Percentiles rank a stretch among this genome's conserved stretches.
phyloP scores from a whole-genome alignment of 78 protist species.

The Emiliania huxleyi region DNA sequence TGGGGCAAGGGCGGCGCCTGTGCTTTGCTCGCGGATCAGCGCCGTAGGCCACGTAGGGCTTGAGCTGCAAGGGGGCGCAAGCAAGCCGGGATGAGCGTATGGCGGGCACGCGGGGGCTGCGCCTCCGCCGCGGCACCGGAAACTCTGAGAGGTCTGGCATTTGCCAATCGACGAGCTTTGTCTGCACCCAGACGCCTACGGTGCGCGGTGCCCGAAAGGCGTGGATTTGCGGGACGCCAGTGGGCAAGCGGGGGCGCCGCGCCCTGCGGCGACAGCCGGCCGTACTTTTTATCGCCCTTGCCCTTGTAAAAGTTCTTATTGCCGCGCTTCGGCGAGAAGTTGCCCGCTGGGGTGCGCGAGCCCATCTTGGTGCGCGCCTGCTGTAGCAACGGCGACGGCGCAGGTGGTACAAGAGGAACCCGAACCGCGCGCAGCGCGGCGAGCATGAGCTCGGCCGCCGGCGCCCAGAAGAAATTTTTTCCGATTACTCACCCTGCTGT shows the following conservation, averaged over 20 bases:
- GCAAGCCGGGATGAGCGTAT: neutral
- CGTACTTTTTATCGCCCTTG: neutral
- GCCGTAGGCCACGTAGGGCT: neutral
- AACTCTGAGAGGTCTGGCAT: neutral
- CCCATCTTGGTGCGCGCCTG: neutral
- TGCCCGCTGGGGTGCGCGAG: neutral
- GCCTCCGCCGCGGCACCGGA: neutral
- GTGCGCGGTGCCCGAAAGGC: no score
- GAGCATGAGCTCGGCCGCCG: no score
- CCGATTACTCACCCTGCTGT: no score
- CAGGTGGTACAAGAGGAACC: neutral
- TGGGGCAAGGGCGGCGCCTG: no score
- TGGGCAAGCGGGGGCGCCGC: neutral
- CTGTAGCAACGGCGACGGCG: neutral
- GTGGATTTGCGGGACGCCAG: no score
- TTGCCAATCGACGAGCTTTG: neutral
- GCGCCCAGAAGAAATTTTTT: no score
- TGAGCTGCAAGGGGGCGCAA: neutral
- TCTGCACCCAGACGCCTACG: neutral
- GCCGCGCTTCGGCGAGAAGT: conserved; percentile 8
- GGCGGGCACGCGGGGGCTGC: neutral
- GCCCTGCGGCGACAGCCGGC: neutral
- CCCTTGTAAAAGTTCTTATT: conserved; percentile 15
- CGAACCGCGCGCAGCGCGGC: neutral
- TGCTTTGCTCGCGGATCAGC: neutral